A percentile compares a stretch with the other conserved stretches of the same genome.
Evolutionary conservation across 1,284 basidiomycete species (phyloP).

Genomic region (Cryptococcus deneoformans): DNA sequence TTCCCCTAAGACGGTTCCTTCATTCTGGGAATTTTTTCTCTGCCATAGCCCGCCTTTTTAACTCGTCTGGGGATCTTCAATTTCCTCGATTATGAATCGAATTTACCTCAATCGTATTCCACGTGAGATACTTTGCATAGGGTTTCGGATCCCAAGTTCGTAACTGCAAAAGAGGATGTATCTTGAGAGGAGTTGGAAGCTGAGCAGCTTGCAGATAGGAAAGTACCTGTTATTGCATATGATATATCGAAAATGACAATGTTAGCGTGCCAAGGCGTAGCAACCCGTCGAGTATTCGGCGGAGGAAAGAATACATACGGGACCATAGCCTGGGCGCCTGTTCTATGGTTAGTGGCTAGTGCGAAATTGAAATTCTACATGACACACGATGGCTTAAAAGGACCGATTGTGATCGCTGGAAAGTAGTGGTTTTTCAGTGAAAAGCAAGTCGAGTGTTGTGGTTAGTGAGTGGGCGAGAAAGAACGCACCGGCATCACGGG

Average conservation of each 20-base stretch:
- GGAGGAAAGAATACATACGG: conserved; percentile 15
- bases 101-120: conserved; percentile 41
- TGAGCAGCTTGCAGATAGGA: conserved; percentile 45
- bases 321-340: conserved; percentile 46
- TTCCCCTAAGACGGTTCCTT: too few relatives aligned
- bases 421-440: not conserved
- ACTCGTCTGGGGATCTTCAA: not conserved
- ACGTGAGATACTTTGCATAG: conserved; percentile 40
- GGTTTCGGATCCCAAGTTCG: conserved; percentile 44
- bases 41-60: not conserved
- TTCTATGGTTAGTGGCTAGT: conserved; percentile 1
- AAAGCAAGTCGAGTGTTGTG: conserved; percentile 1
- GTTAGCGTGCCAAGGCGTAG: not conserved
- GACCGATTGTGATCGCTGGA: conserved; percentile 38
- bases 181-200: conserved; percentile 39
- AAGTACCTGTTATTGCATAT: conserved; percentile 17
- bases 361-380: not conserved
- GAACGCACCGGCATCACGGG: conserved; percentile 32
- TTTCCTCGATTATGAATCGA: too few relatives aligned
- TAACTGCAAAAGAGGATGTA: conserved; percentile 43
- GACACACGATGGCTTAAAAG: conserved; percentile 44
- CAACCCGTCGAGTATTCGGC: too few relatives aligned
- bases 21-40: not conserved
- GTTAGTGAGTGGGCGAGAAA: not conserved
- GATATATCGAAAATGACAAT: not conserved